Evolutionary conservation across 192 early-diverging fungal genomes (phyloP), one percentile per base, ranked within the genome.

Genomic region (Allomyces macrogynus): DNA sequence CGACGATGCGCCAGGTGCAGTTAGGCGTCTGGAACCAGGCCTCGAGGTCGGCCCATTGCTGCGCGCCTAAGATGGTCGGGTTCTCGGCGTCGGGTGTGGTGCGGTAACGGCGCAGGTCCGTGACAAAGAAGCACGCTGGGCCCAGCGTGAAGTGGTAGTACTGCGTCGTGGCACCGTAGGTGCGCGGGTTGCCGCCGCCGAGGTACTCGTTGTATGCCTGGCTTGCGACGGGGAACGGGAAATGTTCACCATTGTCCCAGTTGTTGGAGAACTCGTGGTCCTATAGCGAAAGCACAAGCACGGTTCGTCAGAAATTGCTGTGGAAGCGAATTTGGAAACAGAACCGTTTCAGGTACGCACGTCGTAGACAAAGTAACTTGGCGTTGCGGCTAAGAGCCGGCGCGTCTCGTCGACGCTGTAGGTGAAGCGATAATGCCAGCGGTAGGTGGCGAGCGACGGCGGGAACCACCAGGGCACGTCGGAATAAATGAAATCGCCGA

Each of bases 401-500:
- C 64, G 68, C 12, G 78, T 61, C 18, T 75, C 76, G 44, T 64
- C 64, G 10, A 72, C 69, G 61, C 65, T 63, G 63, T 75, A 76
- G 26, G 76, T 73, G 43, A 74, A 72, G 62, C 73, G 70, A 61
- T 79, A 79, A 8, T 76, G 73, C 3, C 75, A 64, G 54, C 75
- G 73, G 60, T 76, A 79, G 66, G 73, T 72, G 16, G 72, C 75
- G 25, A 69, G 22, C 22, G 24, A 57, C 10, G 72, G 24, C 10
- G 75, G 75, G 70, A 72, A 75, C 63, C 71, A 75, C 32, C 72
- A 63, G 23, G 77, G 77, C 65, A 76, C 27, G 57, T 79, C 77
- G 40, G 77, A 71, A 68, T 79, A 76, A 66, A 79, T 73, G 70
- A 79, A 79, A 67, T 79, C 77, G 68, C 77, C 77, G 65, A 79